Evolutionary conservation across 768 basidiomycete genomes (phyloP), one percentile per base, ranked within the genome.

Genomic region (Trametes cubensis): DNA sequence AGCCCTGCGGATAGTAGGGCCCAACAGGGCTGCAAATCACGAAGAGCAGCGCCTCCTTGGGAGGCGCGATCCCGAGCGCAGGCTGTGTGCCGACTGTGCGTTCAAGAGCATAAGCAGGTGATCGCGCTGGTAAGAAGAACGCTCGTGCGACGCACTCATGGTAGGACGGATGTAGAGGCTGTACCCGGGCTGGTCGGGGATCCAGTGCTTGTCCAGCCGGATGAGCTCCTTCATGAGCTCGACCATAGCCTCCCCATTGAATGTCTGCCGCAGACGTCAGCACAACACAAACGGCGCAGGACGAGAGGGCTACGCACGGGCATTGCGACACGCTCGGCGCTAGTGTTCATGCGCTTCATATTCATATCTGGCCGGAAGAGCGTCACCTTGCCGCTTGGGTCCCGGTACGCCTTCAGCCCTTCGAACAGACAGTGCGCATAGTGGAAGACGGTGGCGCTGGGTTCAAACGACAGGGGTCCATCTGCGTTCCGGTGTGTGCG

Each of bases 291-390:
- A 34, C 6, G 17, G 21, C 25, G 13, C 38, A 51, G 25, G 10
- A 15, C 5, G 18, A 46, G 23, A 28, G 46, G 45, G 25, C 23
- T 10, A 75, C 85, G 59, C 62, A 90, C 90, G 11, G 91, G 91
- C 49, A 93, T 73, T 20, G 89, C 92, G 56, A 94, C 79, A 44
- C 95, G 85, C 25, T 76, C 67, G 15, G 95, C 95, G 69, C 89
- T 92, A 48, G 66, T 83, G 77, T 93, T 94, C 94, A 98, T 95
- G 26, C 95, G 87, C 70, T 87, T 87, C 94, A 98, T 96, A 78
- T 98, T 97, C 92, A 93, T 92, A 76, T 97, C 93, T 3, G 95
- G 96, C 47, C 95, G 81, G 82, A 98, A 98, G 66, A 98, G 76
- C 18, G 89, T 85, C 21, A 95, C 85, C 26, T 82, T 85, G 39